Evolutionary conservation across 2,329 filamentous ascomycete genomes (phyloP).

Genomic region (Epichloe sibirici): DNA sequence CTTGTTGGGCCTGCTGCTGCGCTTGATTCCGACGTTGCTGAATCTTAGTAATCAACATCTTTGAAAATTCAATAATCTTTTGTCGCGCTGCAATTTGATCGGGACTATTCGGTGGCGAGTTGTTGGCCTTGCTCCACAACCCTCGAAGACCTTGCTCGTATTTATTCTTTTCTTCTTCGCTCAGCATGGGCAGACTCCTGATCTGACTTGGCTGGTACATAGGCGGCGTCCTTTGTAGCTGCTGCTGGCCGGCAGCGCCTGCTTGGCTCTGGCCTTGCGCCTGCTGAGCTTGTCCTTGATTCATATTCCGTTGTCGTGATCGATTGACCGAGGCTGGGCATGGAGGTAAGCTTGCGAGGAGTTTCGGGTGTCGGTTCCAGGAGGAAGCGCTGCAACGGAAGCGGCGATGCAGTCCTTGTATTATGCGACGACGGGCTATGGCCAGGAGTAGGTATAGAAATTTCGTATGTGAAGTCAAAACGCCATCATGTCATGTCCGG

Average conservation of each 20-base stretch:
- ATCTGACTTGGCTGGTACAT: constrained; percentile 43
- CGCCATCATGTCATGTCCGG: neutral
- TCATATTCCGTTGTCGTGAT: constrained; percentile 11
- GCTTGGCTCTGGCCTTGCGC: constrained; percentile 13
- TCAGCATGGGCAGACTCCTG: constrained; percentile 35
- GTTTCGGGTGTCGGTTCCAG: no score
- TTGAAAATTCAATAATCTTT: constrained; percentile 49
- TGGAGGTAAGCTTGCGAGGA: neutral
- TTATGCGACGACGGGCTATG: neutral
- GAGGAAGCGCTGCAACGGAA: neutral
- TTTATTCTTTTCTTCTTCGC: constrained; percentile 42
- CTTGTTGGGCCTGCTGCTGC: constrained; percentile 17
- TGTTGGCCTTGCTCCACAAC: constrained; percentile 42
- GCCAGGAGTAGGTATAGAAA: neutral
- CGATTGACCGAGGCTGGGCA: neutral
- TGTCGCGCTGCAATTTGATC: constrained; percentile 39
- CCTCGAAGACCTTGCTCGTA: constrained; percentile 44
- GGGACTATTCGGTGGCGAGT: constrained; percentile 31
- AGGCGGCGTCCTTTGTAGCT: constrained; percentile 19
- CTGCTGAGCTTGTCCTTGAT: constrained; percentile 14
- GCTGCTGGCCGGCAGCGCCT: constrained; percentile 13
- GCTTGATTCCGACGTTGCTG: constrained; percentile 26
- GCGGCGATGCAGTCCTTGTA: neutral
- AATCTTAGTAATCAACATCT: constrained; percentile 42
- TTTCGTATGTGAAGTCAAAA: neutral